Evolutionary conservation across 495 filamentous ascomycete species (phyloP).

Genomic region (Immersiella caudata): DNA sequence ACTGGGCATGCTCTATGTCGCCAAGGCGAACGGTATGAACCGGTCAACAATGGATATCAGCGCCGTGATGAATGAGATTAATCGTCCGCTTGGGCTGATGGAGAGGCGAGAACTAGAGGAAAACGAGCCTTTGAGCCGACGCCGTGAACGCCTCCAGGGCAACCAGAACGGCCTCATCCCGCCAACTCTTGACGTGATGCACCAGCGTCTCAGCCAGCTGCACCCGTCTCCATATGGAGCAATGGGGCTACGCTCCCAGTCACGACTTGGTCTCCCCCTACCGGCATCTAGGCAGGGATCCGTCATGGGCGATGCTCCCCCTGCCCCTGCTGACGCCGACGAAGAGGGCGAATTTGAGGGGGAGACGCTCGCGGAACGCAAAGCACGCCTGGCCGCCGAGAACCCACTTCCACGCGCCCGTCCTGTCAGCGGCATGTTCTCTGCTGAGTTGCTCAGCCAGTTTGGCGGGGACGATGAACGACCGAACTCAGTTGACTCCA

Average conservation of each 20-base stretch:
- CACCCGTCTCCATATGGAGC: constrained; percentile 33
- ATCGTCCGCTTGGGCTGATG: constrained; percentile 81
- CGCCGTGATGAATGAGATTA: constrained; percentile 50
- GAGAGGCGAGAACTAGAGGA: constrained; percentile 85
- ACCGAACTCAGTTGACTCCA: constrained; percentile 30
- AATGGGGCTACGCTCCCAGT: constrained; percentile 30
- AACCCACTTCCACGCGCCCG: constrained; percentile 54
- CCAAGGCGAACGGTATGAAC: constrained; percentile 54
- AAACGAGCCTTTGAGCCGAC: constrained; percentile 80
- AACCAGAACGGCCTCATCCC: constrained; percentile 34
- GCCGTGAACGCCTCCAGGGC: constrained; percentile 76
- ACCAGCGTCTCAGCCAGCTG: constrained; percentile 48
- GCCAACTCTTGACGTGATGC: constrained; percentile 28
- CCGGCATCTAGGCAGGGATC: constrained; percentile 25
- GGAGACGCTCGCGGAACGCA: constrained; percentile 78
- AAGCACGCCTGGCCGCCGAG: constrained; percentile 65
- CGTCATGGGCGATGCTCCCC: not conserved
- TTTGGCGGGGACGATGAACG: constrained; percentile 56
- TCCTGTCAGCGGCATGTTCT: constrained; percentile 73
- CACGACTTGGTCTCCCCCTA: constrained; percentile 29
- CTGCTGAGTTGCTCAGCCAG: constrained; percentile 75
- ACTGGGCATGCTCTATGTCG: constrained; percentile 75
- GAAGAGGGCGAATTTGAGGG: constrained; percentile 62
- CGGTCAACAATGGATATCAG: constrained; percentile 47
- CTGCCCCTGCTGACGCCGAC: constrained; percentile 17